These are phyloP conservation scores for Aspergillus steynii DNA, from an alignment of 495 filamentous ascomycete genomes.

Conservation along the genomic window DNA sequence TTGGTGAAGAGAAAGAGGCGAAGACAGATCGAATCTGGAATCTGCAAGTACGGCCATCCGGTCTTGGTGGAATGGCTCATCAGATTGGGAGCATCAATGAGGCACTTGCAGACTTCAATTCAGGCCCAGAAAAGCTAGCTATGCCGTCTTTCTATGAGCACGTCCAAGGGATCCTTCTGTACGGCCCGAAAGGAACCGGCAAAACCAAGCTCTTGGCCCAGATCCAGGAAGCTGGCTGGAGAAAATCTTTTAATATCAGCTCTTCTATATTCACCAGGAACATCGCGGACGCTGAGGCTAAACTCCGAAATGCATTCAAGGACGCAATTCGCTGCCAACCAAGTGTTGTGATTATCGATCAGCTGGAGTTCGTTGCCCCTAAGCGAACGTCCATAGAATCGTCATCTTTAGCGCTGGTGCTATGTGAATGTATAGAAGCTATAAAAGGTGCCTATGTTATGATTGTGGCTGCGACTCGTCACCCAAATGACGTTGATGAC, in stretches of 20 bases:
- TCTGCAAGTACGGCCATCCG: conserved; percentile 30
- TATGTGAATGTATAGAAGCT: conserved; percentile 47
- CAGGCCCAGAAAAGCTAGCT: conserved; percentile 25
- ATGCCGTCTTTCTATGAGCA: conserved; percentile 47
- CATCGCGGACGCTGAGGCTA: conserved; percentile 43
- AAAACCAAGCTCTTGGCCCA: conserved; percentile 71
- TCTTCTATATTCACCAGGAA: conserved; percentile 51
- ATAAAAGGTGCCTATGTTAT: conserved; percentile 54
- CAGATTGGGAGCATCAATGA: conserved; percentile 68
- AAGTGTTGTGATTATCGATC: conserved; percentile 80
- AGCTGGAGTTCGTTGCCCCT: conserved; percentile 72
- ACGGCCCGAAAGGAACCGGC: conserved; percentile 82
- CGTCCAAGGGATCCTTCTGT: conserved; percentile 65
- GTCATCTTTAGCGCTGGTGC: conserved; percentile 33
- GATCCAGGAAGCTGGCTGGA: conserved; percentile 69
- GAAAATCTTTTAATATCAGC: conserved; percentile 61
- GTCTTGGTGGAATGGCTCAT: conserved; percentile 63
- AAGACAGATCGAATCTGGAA: conserved; percentile 17
- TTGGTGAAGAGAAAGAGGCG: conserved; percentile 27
- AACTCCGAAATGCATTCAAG: conserved; percentile 69
- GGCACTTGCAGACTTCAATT: conserved; percentile 60
- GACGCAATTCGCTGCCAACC: conserved; percentile 72
- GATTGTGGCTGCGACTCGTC: conserved; percentile 72
- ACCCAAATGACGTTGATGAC: conserved; percentile 72
- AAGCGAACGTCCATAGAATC: conserved; percentile 51